phyloP scores from a whole-genome alignment of 805 yeast species.

The Candida glaebosa region DNA sequence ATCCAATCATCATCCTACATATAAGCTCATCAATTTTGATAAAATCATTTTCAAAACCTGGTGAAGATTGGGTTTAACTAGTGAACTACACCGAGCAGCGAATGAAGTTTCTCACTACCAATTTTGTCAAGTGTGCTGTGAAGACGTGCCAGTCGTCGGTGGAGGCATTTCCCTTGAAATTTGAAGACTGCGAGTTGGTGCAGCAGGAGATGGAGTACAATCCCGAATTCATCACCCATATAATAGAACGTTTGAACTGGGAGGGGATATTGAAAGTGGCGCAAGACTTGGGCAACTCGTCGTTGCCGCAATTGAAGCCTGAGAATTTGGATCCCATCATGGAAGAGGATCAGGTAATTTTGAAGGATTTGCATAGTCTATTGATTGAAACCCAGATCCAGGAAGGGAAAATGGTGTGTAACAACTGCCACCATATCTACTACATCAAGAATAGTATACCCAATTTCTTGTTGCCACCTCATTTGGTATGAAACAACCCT shows the following conservation, averaged over 20 bases:
- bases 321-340: constrained; percentile 49
- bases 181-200: constrained; percentile 61
- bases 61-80: too few species aligned
- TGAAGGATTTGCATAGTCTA: constrained; percentile 73
- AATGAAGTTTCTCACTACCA: constrained; percentile 95
- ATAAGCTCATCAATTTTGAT: not conserved
- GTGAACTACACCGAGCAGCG: too few species aligned
- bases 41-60: not conserved
- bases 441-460: constrained; percentile 92
- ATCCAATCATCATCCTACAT: not conserved
- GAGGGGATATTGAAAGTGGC: constrained; percentile 77
- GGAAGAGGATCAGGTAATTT: constrained; percentile 50
- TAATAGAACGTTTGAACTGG: constrained; percentile 88
- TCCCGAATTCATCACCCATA: constrained; percentile 71
- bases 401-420: constrained; percentile 88
- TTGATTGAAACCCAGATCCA: constrained; percentile 80
- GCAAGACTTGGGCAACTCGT: constrained; percentile 56
- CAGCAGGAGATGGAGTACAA: constrained; percentile 80
- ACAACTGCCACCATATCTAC: constrained; percentile 81
- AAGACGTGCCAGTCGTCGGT: constrained; percentile 71
- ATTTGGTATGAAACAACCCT: constrained; percentile 35
- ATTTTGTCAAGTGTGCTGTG: constrained; percentile 92
- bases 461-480: constrained; percentile 91
- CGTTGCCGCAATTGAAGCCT: constrained; percentile 63
- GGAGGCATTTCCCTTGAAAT: constrained; percentile 78